Conservation (phyloP, 2,329 filamentous ascomycete species). For the Cryphonectria parasitica region DNA sequence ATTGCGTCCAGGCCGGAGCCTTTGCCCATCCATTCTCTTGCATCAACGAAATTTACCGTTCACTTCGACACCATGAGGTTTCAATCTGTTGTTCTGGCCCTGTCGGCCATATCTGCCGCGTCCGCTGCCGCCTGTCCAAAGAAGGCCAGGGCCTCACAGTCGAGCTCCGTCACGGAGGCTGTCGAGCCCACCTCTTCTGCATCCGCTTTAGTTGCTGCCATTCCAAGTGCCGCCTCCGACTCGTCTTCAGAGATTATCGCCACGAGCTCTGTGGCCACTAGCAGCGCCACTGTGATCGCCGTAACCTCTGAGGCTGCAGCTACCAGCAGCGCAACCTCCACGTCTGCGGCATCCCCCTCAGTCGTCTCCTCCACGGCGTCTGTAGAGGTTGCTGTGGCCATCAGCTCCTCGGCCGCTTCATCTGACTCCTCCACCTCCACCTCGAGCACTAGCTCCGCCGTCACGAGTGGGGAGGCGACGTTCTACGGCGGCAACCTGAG, state of each 20-base stretch:
- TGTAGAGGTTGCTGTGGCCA: not conserved
- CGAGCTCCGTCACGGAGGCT: not conserved
- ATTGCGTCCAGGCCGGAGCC: not conserved
- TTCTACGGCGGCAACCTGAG: constrained; percentile 59
- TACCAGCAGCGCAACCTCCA: not conserved
- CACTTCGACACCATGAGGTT: constrained; percentile 23
- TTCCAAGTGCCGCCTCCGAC: not conserved
- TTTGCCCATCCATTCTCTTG: not conserved
- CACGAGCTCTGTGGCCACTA: not conserved
- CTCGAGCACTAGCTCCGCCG: constrained; percentile 10
- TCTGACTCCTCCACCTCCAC: not conserved
- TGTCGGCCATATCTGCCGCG: constrained; percentile 17
- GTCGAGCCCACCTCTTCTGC: not conserved
- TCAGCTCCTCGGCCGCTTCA: not conserved
- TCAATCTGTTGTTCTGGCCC: constrained; percentile 22
- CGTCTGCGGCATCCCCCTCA: constrained; percentile 8
- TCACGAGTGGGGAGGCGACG: constrained; percentile 48
- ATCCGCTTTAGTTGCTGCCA: not conserved
- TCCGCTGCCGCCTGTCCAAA: constrained; percentile 16
- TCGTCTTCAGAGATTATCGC: not conserved
- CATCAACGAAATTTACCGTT: not conserved
- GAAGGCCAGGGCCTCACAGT: constrained; percentile 10
- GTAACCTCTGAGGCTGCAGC: not conserved
- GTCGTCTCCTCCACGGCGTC: constrained; percentile 3
- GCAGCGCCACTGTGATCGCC: not conserved